Conservation (phyloP, 495 filamentous ascomycete species). For the Amphirosellinia nigrospora region DNA sequence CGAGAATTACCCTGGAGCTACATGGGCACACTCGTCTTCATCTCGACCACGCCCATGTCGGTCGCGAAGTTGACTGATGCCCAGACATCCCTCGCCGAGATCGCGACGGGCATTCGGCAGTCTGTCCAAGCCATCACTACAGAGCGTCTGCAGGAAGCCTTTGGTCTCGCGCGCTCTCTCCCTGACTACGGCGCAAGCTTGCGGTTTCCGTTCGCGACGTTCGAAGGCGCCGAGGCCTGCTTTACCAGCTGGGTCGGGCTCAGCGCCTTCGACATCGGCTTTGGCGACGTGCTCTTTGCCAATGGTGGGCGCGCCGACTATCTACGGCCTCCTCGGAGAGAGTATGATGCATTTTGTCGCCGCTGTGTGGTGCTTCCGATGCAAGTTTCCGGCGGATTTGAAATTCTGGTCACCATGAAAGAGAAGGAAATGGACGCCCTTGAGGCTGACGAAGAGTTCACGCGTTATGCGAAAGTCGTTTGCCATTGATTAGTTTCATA, state of each 20-base stretch:
- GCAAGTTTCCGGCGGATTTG: background rate
- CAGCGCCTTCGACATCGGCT: conserved; percentile 13
- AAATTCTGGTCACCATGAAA: background rate
- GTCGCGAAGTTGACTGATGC: background rate
- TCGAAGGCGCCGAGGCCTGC: background rate
- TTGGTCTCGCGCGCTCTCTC: background rate
- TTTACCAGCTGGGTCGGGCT: conserved; percentile 6
- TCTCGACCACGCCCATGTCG: background rate
- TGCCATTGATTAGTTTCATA: too few species aligned
- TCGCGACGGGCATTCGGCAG: background rate
- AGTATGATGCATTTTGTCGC: conserved; percentile 1
- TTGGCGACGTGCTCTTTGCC: conserved; percentile 9
- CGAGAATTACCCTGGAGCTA: background rate
- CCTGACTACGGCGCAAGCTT: conserved; percentile 2
- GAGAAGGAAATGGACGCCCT: background rate
- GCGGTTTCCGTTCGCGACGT: background rate
- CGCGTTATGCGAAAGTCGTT: background rate
- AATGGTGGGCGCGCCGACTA: conserved; percentile 2
- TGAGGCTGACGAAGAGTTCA: background rate
- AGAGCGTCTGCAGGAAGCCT: background rate
- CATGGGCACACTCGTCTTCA: conserved; percentile 9
- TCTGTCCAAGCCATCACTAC: background rate
- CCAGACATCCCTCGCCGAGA: background rate
- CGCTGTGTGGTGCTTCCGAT: conserved; percentile 7
- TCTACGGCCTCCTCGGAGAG: background rate